phyloP scores from a whole-genome alignment of 2,329 filamentous ascomycete species.

The Thyridium curvatum region DNA sequence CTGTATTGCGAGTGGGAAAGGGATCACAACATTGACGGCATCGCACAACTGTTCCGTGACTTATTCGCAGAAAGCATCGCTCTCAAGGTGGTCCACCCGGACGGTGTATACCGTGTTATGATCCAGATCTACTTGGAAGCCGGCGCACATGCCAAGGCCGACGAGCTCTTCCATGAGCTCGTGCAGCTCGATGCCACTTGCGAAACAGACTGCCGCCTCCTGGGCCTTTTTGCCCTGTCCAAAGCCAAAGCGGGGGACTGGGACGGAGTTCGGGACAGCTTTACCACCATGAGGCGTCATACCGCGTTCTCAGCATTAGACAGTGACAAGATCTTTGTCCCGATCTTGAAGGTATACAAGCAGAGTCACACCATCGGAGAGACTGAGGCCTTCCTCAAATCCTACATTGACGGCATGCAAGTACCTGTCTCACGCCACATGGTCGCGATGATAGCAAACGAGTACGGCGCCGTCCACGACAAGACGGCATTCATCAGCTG shows the following conservation, averaged over 20 bases:
- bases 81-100: constrained; percentile 16
- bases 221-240: constrained; percentile 25
- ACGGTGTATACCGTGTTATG: constrained; percentile 29
- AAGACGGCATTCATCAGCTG: constrained; percentile 29
- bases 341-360: constrained; percentile 30
- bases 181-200: constrained; percentile 16
- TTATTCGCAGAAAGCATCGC: constrained; percentile 14
- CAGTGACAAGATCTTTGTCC: constrained; percentile 23
- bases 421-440: constrained; percentile 26
- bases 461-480: constrained; percentile 32
- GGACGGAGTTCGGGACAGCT: constrained; percentile 26
- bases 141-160: constrained; percentile 20
- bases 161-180: constrained; percentile 19
- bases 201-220: constrained; percentile 22
- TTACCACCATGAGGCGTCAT: constrained; percentile 16
- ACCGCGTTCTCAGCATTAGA: constrained; percentile 11
- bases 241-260: constrained; percentile 33
- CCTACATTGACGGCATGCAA: constrained; percentile 25
- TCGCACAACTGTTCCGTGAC: constrained; percentile 16
- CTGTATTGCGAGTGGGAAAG: constrained; percentile 27
- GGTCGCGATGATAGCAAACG: constrained; percentile 35
- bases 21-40: constrained; percentile 15
- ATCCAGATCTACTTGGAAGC: constrained; percentile 31
- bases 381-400: constrained; percentile 39
- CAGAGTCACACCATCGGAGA: constrained; percentile 30